A percentile compares a stretch with the other conserved stretches of the same genome.
These are phyloP conservation scores for Microbotryum saponariae DNA, from an alignment of 1,284 basidiomycete species.

Conservation along the genomic window DNA sequence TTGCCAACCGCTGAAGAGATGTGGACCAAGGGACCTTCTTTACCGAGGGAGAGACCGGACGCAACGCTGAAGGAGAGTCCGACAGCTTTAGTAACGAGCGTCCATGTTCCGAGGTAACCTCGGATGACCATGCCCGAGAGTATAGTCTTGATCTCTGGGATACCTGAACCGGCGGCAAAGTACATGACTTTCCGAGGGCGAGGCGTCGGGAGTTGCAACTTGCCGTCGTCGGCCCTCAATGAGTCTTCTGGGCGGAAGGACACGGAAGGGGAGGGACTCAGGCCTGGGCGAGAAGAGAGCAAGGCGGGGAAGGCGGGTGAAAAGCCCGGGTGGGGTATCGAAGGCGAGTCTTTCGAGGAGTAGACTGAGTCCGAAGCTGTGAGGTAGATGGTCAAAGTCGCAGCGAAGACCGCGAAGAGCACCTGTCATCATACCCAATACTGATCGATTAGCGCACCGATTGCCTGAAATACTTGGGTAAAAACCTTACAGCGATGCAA, in stretches of 20 bases:
- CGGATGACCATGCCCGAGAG: conserved; percentile 94
- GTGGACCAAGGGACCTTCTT: conserved; percentile 94
- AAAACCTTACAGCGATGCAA: conserved; percentile 59
- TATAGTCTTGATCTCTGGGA: conserved; percentile 95
- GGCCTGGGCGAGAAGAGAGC: no score
- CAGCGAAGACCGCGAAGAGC: conserved; percentile 60
- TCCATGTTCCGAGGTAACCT: conserved; percentile 86
- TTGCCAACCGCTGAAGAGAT: conserved; percentile 93
- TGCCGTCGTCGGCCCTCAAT: neutral
- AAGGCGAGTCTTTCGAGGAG: conserved; percentile 67
- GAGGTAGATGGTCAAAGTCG: conserved; percentile 72
- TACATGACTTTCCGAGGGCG: conserved; percentile 61
- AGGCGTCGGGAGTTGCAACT: conserved; percentile 2
- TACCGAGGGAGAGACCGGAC: conserved; percentile 78
- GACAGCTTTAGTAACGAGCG: conserved; percentile 72
- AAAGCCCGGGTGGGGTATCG: conserved; percentile 12
- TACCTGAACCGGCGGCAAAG: conserved; percentile 91
- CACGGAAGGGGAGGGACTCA: no score
- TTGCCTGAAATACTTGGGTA: no score
- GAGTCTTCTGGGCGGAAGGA: no score
- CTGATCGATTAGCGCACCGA: no score
- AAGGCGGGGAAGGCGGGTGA: conserved; percentile 4
- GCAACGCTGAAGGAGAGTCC: conserved; percentile 85
- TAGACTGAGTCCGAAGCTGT: conserved; percentile 79
- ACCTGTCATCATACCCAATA: conserved; percentile 47